Conservation (phyloP, 257 asterid species). For the Scutellaria barbata region DNA sequence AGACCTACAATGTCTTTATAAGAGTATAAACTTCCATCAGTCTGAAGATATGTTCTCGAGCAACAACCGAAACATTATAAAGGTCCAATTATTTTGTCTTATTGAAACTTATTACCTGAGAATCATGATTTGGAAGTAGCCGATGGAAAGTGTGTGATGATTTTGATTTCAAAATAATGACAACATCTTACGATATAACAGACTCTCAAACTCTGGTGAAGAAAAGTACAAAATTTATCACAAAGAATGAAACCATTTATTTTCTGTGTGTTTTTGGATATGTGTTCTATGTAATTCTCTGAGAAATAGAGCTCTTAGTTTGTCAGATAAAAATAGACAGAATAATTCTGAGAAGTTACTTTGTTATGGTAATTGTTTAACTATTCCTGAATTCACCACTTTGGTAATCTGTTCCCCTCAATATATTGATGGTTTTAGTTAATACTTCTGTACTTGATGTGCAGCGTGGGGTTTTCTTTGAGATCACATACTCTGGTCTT, state of each 20-base stretch:
- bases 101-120: background rate
- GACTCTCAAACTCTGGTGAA: background rate
- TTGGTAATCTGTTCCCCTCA: background rate
- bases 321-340: background rate
- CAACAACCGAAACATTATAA: background rate
- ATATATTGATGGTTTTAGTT: conserved; percentile 2
- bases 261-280: background rate
- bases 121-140: background rate
- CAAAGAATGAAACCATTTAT: background rate
- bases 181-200: background rate
- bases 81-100: background rate
- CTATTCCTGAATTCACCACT: background rate
- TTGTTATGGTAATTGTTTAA: conserved; percentile 18
- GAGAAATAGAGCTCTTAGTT: too few species aligned
- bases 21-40: background rate
- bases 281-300: conserved; percentile 8
- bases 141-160: background rate
- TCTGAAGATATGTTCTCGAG: background rate
- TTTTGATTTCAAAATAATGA: background rate
- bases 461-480: conserved; percentile 94
- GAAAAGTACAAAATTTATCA: background rate
- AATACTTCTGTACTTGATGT: conserved; percentile 34
- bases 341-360: background rate
- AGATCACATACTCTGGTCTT: conserved; percentile 82
- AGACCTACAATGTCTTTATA: conserved; percentile 10